Evolutionary conservation across 805 yeast genomes (phyloP).

Genomic region (Pichia pseudocactophila): DNA sequence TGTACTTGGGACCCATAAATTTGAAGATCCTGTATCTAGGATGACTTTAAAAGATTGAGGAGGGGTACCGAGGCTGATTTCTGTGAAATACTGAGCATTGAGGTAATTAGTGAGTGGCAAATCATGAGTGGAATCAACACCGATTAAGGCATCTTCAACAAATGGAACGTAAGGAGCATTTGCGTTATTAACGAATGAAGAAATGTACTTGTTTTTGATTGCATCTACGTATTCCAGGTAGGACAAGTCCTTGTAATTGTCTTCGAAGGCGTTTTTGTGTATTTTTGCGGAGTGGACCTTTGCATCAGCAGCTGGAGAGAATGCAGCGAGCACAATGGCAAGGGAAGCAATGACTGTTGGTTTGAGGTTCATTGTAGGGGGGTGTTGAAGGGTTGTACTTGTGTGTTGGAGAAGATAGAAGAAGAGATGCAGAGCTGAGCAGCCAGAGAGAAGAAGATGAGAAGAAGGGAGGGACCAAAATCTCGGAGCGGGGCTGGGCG

Average conservation of each 20-base stretch:
- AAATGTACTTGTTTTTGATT: conserved; percentile 40
- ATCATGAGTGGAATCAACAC: conserved; percentile 43
- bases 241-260: conserved; percentile 35
- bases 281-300: conserved; percentile 39
- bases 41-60: conserved; percentile 89
- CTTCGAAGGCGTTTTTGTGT: conserved; percentile 39
- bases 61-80: conserved; percentile 86
- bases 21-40: conserved; percentile 93
- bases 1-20: conserved; percentile 89
- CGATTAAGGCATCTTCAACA: conserved; percentile 19
- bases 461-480: background rate
- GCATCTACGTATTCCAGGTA: conserved; percentile 41
- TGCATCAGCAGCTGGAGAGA: conserved; percentile 28
- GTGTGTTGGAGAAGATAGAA: too few species aligned
- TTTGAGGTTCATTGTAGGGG: conserved; percentile 4
- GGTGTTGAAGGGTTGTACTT: background rate
- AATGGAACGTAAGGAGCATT: conserved; percentile 36
- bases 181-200: conserved; percentile 11
- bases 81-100: conserved; percentile 95
- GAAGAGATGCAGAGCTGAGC: too few species aligned
- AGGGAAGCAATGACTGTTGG: conserved; percentile 33
- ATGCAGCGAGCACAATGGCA: conserved; percentile 7
- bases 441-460: background rate
- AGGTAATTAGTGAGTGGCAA: conserved; percentile 86
- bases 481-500: background rate